These are phyloP conservation scores for Dittrichia graveolens DNA, from an alignment of 129 eudicot species.

Conservation along the genomic window DNA sequence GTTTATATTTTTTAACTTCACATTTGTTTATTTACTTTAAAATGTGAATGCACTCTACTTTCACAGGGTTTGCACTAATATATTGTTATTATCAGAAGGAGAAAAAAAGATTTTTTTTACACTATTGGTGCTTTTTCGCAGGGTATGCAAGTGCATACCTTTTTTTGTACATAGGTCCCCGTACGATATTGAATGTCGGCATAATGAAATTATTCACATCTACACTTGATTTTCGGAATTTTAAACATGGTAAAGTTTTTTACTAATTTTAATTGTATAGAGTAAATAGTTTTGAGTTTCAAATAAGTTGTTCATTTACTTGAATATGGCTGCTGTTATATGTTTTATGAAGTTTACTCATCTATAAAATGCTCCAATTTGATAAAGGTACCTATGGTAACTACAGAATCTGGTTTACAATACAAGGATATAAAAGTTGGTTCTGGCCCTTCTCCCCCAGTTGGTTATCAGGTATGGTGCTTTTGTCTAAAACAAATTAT, in stretches of 20 bases:
- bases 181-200: background rate
- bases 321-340: background rate
- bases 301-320: constrained; percentile 3
- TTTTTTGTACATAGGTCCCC: too few relatives aligned
- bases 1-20: too few relatives aligned
- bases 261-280: background rate
- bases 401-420: constrained; percentile 96
- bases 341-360: constrained; percentile 15
- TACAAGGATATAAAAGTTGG: constrained; percentile 96
- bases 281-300: constrained; percentile 16
- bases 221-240: constrained; percentile 8
- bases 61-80: too few relatives aligned
- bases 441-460: constrained; percentile 87
- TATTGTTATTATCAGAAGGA: too few relatives aligned
- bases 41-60: too few relatives aligned
- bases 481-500: background rate
- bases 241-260: background rate
- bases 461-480: constrained; percentile 86
- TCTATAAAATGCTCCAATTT: background rate
- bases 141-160: too few relatives aligned
- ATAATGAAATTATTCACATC: constrained; percentile 12
- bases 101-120: too few relatives aligned
- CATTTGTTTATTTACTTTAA: too few relatives aligned
- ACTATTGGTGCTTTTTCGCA: too few relatives aligned
- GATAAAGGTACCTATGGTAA: constrained; percentile 87